Evolutionary conservation across 805 yeast genomes (phyloP).

Genomic region (Teunomyces pallodes): DNA sequence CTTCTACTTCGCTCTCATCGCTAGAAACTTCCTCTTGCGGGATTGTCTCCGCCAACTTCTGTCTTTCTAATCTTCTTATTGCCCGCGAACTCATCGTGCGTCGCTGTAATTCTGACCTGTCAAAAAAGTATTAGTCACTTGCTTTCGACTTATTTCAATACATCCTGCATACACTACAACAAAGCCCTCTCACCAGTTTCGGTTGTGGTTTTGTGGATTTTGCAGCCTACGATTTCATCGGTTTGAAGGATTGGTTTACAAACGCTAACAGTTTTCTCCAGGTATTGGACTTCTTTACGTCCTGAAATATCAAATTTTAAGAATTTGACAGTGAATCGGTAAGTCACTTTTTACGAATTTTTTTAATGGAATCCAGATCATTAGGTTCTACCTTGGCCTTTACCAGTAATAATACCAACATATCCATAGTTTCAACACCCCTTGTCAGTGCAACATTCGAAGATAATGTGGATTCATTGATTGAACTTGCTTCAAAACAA

Average conservation of each 20-base stretch:
- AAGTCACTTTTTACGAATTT: too few species aligned
- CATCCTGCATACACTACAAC: not conserved
- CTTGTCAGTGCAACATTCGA: too few species aligned
- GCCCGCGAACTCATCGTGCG: conserved; percentile 27
- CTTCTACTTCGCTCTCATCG: conserved; percentile 15
- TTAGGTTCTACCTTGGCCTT: too few species aligned
- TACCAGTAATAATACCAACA: too few species aligned
- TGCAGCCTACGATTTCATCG: not conserved
- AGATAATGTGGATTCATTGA: too few species aligned
- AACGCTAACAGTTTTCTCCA: not conserved
- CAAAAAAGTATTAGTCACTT: not conserved
- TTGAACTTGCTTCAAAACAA: too few species aligned
- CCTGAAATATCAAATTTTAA: too few species aligned
- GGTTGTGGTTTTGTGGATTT: not conserved
- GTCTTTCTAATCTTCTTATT: conserved; percentile 21
- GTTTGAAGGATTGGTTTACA: not conserved
- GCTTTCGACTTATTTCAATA: not conserved
- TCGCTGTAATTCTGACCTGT: not conserved
- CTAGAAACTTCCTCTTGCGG: conserved; percentile 10
- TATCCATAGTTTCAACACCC: too few species aligned
- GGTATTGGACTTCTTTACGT: too few species aligned
- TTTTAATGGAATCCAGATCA: too few species aligned
- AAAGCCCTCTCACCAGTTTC: not conserved
- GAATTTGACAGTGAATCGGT: too few species aligned
- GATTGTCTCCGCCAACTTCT: conserved; percentile 15